Conservation (phyloP, 768 basidiomycete species). For the Boletus fagicola region DNA sequence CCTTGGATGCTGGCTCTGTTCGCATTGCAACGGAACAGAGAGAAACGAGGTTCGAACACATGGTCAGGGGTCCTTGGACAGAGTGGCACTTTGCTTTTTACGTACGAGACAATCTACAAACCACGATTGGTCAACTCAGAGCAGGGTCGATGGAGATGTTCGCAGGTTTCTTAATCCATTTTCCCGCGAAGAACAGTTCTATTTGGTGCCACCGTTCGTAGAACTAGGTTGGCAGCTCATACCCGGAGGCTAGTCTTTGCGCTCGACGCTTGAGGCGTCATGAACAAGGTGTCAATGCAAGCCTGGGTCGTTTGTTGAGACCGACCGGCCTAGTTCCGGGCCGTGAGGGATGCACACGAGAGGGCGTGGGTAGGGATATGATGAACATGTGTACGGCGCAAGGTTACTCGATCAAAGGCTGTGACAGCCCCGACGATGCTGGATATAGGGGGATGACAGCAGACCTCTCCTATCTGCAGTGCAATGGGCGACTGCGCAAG, state of each 20-base stretch:
- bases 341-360: neutral
- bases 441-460: no score
- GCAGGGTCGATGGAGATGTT: neutral
- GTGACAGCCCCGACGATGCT: neutral
- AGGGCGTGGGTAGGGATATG: neutral
- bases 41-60: neutral
- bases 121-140: neutral
- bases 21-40: neutral
- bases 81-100: neutral
- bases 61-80: neutral
- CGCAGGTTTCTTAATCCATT: neutral
- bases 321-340: neutral
- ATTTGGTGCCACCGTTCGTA: neutral
- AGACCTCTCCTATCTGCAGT: neutral
- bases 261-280: no score
- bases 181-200: no score
- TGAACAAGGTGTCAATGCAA: no score
- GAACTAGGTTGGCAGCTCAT: neutral
- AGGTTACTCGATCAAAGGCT: neutral
- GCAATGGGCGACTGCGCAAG: constrained; percentile 1
- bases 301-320: no score
- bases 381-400: neutral
- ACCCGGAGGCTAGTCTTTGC: neutral
- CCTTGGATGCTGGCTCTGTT: neutral
- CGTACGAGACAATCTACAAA: neutral